Evolutionary conservation across 2,329 filamentous ascomycete genomes (phyloP).

Genomic region (Colletotrichum tanaceti): DNA sequence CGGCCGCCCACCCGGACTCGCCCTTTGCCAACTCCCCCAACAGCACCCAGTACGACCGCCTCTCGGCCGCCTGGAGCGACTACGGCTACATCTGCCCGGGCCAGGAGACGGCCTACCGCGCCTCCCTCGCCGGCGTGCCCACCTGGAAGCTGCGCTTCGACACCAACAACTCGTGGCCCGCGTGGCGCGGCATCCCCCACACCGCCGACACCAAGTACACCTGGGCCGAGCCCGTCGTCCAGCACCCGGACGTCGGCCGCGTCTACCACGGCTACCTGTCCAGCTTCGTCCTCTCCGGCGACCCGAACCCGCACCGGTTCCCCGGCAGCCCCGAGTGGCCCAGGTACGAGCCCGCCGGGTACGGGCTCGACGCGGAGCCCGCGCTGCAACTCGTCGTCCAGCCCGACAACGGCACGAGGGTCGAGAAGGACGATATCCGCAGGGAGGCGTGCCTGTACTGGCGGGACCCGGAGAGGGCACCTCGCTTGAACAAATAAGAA

Average conservation of each 20-base stretch:
- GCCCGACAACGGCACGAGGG: slow-evolving; percentile 45
- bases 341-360: slow-evolving; percentile 43
- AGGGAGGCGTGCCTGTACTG: slow-evolving; percentile 51
- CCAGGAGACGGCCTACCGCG: slow-evolving; percentile 62
- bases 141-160: slow-evolving; percentile 77
- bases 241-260: slow-evolving; percentile 52
- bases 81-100: slow-evolving; percentile 58
- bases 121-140: slow-evolving; percentile 76
- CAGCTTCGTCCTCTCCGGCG: slow-evolving; percentile 76
- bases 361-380: slow-evolving; percentile 44
- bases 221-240: slow-evolving; percentile 51
- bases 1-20: slow-evolving; percentile 48
- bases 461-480: slow-evolving; percentile 51
- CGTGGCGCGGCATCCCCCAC: slow-evolving; percentile 65
- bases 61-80: slow-evolving; percentile 58
- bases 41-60: slow-evolving; percentile 57
- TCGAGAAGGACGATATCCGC: slow-evolving; percentile 50
- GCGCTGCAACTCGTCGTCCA: slow-evolving; percentile 50
- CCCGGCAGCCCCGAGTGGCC: slow-evolving; percentile 44
- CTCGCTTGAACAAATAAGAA: slow-evolving; percentile 51
- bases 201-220: slow-evolving; percentile 51
- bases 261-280: slow-evolving; percentile 70
- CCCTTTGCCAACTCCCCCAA: slow-evolving; percentile 53
- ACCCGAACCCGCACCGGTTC: slow-evolving; percentile 69
- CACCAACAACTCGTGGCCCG: slow-evolving; percentile 77